Percentiles rank a stretch among this genome's conserved stretches.
Conservation (phyloP, 2,329 filamentous ascomycete species). For the Venturia carpophila region DNA sequence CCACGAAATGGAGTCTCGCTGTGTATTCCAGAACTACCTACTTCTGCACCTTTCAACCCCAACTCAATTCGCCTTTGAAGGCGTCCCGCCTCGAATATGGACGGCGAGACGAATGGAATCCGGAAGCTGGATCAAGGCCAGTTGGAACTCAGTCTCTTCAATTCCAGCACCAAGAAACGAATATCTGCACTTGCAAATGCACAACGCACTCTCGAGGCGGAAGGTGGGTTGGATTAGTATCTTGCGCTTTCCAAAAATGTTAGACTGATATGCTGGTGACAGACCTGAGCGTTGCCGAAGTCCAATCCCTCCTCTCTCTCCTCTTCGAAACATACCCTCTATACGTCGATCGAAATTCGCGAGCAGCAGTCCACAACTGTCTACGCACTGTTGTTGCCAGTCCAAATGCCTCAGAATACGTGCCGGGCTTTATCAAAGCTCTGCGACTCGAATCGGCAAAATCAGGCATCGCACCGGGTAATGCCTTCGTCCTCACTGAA, state of each 20-base stretch:
- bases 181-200: conserved; percentile 38
- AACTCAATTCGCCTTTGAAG: background rate
- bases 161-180: conserved; percentile 42
- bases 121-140: conserved; percentile 13
- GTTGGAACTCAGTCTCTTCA: conserved; percentile 28
- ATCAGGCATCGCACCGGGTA: conserved; percentile 65
- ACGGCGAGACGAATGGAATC: conserved; percentile 6
- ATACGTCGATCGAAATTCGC: conserved; percentile 78
- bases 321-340: conserved; percentile 82
- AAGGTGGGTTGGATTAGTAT: conserved; percentile 28
- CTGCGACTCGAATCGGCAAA: conserved; percentile 70
- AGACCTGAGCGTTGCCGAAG: conserved; percentile 36
- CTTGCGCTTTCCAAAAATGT: background rate
- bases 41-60: background rate
- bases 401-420: conserved; percentile 47
- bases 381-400: conserved; percentile 59
- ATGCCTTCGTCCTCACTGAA: conserved; percentile 80
- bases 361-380: conserved; percentile 75
- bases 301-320: conserved; percentile 55
- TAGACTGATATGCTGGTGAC: conserved; percentile 14
- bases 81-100: conserved; percentile 5
- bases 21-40: background rate
- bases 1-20: background rate
- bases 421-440: conserved; percentile 58
- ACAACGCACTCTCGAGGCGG: conserved; percentile 36